Evolutionary conservation across 495 filamentous ascomycete species (phyloP), one percentile per base, ranked within the genome.

Genomic region (Lophiotrema nucula): DNA sequence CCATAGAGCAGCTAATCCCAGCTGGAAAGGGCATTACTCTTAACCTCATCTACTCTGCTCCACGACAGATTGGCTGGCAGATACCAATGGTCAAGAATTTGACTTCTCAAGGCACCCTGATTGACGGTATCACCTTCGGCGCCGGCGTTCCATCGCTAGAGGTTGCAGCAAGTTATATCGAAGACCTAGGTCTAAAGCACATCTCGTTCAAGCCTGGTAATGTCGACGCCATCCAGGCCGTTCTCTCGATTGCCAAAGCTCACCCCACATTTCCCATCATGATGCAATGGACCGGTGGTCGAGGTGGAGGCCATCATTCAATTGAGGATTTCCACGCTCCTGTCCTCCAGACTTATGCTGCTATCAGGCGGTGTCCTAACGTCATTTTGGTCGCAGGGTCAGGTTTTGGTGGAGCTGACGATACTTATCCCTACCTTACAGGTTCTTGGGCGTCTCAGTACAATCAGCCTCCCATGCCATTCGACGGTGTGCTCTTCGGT

Each of bases 121-220:
- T 76, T 19, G 69, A 74, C 12, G 74, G 74, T 0, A 44, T 77
- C 31, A 77, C 76, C 28, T 74, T 80, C 26, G 77, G 77, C 49
- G 77, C 77, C 0, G 77, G 77, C 43, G 75, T 80, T 1, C 77
- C 77, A n/a, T 79, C 77, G 1, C 68, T 72, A 12, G 75, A 78
- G n/a, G 68, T 78, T 24, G 76, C 73, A 35, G 70, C 69, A 24
- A 70, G 76, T 22, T 80, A 76, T 61, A 78, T 80, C 43, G 59
- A 70, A 42, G 75, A 73, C 16, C 60, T 80, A 8, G 76, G 74
- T 19, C 62, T 80, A 48, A 71, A 73, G 47, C 74, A 80, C 60
- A 78, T 80, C 46, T 59, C 70, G 42, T 78, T 80, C 70, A 80
- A 80, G 65, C 77, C 77, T 4, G 76, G 76, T 2, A 79, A 76